phyloP scores from a whole-genome alignment of 2,329 filamentous ascomycete species.

The Neospermospora avenae region DNA sequence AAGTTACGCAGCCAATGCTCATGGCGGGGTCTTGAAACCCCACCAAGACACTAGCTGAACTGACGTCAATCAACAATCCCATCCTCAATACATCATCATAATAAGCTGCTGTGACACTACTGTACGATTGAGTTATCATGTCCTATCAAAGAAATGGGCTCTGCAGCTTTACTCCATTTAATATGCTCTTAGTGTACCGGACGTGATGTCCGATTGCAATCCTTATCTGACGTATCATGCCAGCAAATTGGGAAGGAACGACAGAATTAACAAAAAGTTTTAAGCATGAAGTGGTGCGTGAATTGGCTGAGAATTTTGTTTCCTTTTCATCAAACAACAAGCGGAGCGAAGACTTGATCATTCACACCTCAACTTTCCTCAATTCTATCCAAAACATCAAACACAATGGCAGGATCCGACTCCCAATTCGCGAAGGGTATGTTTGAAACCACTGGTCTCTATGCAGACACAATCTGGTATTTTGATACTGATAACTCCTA shows the following conservation, averaged over 20 bases:
- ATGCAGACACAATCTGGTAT: not conserved
- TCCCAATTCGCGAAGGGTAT: constrained; percentile 37
- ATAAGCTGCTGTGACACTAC: not conserved
- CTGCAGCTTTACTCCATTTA: not conserved
- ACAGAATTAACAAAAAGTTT: no score
- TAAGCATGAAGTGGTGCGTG: constrained; percentile 26
- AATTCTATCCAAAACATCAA: not conserved
- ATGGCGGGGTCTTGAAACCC: no score
- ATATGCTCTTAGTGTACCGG: not conserved
- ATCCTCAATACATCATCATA: not conserved
- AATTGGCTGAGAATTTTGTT: constrained; percentile 29
- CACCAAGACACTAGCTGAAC: not conserved
- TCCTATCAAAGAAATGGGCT: not conserved
- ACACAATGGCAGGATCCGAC: constrained; percentile 7
- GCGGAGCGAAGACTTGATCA: not conserved
- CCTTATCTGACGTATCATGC: not conserved
- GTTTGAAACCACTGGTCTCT: not conserved
- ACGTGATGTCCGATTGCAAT: not conserved
- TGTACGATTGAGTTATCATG: not conserved
- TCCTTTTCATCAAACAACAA: constrained; percentile 11
- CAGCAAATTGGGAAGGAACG: not conserved
- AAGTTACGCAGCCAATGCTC: no score
- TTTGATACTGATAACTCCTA: constrained; percentile 21
- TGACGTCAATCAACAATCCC: not conserved
- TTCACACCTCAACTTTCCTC: not conserved